These are phyloP conservation scores for Heliosperma pusillum DNA, from an alignment of 148 eudicot genomes.

Conservation along the genomic window DNA sequence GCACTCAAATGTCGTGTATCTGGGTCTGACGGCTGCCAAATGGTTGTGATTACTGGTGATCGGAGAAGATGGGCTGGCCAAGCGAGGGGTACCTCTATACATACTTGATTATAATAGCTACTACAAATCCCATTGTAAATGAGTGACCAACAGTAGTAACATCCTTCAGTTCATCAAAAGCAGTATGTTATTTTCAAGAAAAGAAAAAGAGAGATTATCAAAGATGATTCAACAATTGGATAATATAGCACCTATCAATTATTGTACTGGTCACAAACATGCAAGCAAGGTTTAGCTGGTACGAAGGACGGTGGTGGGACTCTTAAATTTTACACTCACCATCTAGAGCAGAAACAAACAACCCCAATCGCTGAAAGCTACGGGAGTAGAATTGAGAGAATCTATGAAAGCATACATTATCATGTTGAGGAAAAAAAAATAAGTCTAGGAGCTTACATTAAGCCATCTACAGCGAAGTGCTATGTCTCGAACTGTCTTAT, in stretches of 20 bases:
- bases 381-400: not conserved
- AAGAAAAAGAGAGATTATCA: not conserved
- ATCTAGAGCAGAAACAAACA: not conserved
- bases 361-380: not conserved
- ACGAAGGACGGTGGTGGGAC: not conserved
- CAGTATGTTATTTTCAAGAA: not conserved
- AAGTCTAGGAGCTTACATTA: slow-evolving; percentile 42
- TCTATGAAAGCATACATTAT: not conserved
- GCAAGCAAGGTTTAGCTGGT: too few species aligned
- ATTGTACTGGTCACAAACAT: too few species aligned
- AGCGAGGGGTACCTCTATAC: not conserved
- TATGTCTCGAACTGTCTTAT: slow-evolving; percentile 74
- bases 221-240: not conserved
- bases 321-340: not conserved
- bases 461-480: slow-evolving; percentile 79
- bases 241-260: too few species aligned
- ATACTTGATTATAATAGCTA: not conserved
- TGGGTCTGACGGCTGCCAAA: not conserved
- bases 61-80: not conserved
- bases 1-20: not conserved
- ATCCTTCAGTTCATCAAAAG: not conserved
- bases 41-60: not conserved
- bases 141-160: not conserved
- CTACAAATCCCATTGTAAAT: not conserved
- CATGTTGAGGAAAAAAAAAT: slow-evolving; percentile 5